A percentile compares a stretch with the other conserved stretches of the same genome.
Evolutionary conservation across 169 alveolate genomes (phyloP).

Genomic region (Perkinsus olseni): DNA sequence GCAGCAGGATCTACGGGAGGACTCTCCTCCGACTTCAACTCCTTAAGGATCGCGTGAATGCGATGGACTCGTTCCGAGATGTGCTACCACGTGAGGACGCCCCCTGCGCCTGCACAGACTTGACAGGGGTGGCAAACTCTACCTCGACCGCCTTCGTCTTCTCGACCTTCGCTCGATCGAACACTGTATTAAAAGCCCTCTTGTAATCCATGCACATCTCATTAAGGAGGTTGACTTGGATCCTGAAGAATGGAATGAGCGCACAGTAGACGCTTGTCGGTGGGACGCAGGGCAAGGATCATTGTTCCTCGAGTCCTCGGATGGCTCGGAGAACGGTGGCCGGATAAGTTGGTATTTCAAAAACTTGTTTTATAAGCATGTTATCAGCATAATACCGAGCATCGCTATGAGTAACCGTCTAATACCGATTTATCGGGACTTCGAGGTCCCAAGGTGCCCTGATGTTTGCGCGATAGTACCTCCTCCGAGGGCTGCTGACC

Average conservation of each 20-base stretch:
- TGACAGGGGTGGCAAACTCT: too few relatives aligned
- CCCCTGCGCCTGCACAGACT: too few relatives aligned
- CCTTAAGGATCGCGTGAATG: background rate
- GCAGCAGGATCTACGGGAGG: background rate
- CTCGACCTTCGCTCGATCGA: background rate
- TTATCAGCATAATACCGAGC: too few relatives aligned
- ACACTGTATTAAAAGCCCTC: background rate
- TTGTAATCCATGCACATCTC: background rate
- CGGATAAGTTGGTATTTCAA: too few relatives aligned
- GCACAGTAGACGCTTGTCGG: background rate
- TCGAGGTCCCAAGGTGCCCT: too few relatives aligned
- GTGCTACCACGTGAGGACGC: background rate
- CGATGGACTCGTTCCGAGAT: background rate
- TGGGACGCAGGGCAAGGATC: too few relatives aligned
- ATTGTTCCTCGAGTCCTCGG: too few relatives aligned
- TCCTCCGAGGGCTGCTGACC: background rate
- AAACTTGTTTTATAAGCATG: too few relatives aligned
- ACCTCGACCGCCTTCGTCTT: background rate
- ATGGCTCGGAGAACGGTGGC: too few relatives aligned
- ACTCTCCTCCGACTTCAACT: background rate
- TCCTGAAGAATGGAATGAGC: background rate
- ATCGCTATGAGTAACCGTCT: too few relatives aligned
- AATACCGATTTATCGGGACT: too few relatives aligned
- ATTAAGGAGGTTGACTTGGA: background rate
- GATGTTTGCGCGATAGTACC: background rate